phyloP scores from a whole-genome alignment of 768 basidiomycete genomes.

The Aureoboletus auriporus region DNA sequence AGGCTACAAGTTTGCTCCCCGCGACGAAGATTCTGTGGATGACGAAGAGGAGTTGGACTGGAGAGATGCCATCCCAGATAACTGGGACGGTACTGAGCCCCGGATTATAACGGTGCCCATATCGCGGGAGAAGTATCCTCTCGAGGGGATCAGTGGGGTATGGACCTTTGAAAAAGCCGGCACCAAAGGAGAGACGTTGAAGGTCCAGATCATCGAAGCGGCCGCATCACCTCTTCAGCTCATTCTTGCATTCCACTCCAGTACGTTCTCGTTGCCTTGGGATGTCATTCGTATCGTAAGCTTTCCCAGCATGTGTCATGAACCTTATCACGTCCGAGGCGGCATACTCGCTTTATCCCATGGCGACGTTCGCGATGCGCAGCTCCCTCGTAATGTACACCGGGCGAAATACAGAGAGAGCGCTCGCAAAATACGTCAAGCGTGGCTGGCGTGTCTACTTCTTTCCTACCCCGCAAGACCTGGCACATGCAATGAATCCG shows the following conservation, averaged over 20 bases:
- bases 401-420: constrained; percentile 4
- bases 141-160: constrained; percentile 6
- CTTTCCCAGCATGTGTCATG: constrained; percentile 17
- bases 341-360: constrained; percentile 40
- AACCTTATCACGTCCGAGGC: constrained; percentile 39
- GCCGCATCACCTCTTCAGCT: constrained; percentile 17
- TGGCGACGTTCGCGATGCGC: constrained; percentile 35
- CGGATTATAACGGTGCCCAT: background rate
- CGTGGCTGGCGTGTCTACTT: constrained; percentile 35
- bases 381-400: constrained; percentile 19
- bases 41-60: constrained; percentile 8
- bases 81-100: constrained; percentile 20
- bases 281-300: background rate
- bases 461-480: constrained; percentile 1
- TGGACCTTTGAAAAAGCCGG: constrained; percentile 23
- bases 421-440: constrained; percentile 30
- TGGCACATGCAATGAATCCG: background rate
- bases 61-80: background rate
- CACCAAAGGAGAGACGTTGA: constrained; percentile 8
- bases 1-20: constrained; percentile 30
- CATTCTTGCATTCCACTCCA: constrained; percentile 47
- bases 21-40: background rate
- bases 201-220: constrained; percentile 39
- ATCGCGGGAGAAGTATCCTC: background rate
- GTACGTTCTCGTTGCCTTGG: constrained; percentile 27